Conservation (phyloP, 2,329 filamentous ascomycete species). For the Thielaviopsis populi region DNA sequence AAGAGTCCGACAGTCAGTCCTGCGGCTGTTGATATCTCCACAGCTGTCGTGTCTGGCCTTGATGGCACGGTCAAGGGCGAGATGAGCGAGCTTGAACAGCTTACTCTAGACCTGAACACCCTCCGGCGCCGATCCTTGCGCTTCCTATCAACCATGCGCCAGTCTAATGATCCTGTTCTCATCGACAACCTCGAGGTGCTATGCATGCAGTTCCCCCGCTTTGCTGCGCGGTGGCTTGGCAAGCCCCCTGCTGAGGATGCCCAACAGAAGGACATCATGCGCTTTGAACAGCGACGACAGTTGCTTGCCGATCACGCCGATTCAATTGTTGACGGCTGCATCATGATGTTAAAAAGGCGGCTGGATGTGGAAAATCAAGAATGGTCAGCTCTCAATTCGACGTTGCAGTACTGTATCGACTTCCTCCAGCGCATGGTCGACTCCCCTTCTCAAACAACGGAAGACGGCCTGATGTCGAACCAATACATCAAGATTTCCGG, state of each 20-base stretch:
- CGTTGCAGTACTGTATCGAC: constrained; percentile 40
- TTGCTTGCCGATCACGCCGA: constrained; percentile 37
- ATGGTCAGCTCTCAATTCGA: constrained; percentile 42
- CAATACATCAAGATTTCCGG: constrained; percentile 55
- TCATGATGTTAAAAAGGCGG: constrained; percentile 40
- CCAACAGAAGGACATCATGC: constrained; percentile 40
- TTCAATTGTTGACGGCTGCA: constrained; percentile 43
- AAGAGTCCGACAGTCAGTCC: constrained; percentile 28
- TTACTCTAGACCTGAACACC: constrained; percentile 40
- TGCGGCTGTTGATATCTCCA: constrained; percentile 29
- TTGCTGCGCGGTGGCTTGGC: constrained; percentile 47
- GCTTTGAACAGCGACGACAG: constrained; percentile 46
- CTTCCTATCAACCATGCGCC: constrained; percentile 24
- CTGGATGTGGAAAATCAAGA: constrained; percentile 32
- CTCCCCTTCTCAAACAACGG: constrained; percentile 20
- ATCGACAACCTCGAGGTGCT: constrained; percentile 37
- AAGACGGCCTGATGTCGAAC: constrained; percentile 24
- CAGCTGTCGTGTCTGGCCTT: constrained; percentile 38
- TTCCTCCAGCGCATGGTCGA: constrained; percentile 40
- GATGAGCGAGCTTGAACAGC: constrained; percentile 43
- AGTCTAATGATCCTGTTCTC: constrained; percentile 20
- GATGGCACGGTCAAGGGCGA: constrained; percentile 46
- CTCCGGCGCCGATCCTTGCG: constrained; percentile 40
- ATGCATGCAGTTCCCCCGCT: constrained; percentile 43
- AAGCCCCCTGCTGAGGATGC: constrained; percentile 37